Evolutionary conservation across 2,329 filamentous ascomycete species (phyloP).

Genomic region (Penicillium sp.): DNA sequence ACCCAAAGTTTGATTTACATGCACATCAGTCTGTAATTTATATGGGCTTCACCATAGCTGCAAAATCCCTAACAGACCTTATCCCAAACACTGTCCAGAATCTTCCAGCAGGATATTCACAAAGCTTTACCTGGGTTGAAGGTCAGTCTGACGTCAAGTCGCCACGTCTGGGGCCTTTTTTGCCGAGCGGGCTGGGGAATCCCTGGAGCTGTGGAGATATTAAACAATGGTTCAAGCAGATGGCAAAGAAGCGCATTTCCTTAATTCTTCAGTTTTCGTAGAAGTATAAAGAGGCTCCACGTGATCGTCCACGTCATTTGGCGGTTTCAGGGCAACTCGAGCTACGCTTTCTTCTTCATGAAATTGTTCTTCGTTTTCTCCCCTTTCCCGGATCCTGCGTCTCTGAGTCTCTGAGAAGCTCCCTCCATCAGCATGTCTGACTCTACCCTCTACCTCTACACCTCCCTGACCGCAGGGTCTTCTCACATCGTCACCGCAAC

Average conservation of each 20-base stretch:
- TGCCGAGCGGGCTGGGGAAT: constrained; percentile 1
- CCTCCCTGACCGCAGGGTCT: constrained; percentile 90
- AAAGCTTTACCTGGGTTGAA: constrained; percentile 1
- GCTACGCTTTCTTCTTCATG: background rate
- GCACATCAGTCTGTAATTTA: background rate
- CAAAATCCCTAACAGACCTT: background rate
- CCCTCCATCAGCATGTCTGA: constrained; percentile 35
- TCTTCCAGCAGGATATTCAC: background rate
- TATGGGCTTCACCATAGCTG: background rate
- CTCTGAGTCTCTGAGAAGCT: background rate
- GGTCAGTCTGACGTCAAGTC: constrained; percentile 24
- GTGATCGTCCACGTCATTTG: background rate
- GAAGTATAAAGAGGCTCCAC: background rate
- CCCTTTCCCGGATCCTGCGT: background rate
- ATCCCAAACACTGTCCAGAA: background rate
- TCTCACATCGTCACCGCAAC: constrained; percentile 96
- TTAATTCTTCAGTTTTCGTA: background rate
- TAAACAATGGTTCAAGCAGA: background rate
- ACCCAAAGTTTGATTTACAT: background rate
- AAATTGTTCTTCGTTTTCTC: background rate
- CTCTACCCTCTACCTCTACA: constrained; percentile 85
- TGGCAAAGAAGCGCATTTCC: background rate
- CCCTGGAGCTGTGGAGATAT: constrained; percentile 10
- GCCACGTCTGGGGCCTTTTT: constrained; percentile 13
- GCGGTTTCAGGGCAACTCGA: background rate